These are phyloP conservation scores for Sporothrix variecibatus DNA, from an alignment of 2,329 filamentous ascomycete genomes.

Conservation along the genomic window DNA sequence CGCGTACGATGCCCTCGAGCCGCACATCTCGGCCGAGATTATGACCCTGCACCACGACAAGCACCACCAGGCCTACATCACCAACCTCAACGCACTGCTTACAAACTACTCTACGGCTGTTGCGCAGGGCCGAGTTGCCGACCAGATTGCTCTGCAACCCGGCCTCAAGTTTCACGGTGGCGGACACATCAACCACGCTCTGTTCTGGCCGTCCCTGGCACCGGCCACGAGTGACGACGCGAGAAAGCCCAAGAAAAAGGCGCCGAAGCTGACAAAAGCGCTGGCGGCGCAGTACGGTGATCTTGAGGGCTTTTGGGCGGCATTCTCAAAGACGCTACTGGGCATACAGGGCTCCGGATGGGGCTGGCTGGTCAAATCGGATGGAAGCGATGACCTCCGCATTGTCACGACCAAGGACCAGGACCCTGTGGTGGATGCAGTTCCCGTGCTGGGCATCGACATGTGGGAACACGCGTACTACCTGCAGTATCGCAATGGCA, in stretches of 20 bases:
- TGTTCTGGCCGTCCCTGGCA: conserved; percentile 71
- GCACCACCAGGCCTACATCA: conserved; percentile 94
- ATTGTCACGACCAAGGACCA: conserved; percentile 83
- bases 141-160: conserved; percentile 62
- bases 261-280: conserved; percentile 52
- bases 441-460: conserved; percentile 74
- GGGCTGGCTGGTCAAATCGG: conserved; percentile 74
- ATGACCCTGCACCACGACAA: conserved; percentile 95
- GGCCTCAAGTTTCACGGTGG: conserved; percentile 68
- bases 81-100: conserved; percentile 76
- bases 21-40: conserved; percentile 76
- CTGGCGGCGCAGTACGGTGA: conserved; percentile 68
- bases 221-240: conserved; percentile 62
- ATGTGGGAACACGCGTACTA: conserved; percentile 97
- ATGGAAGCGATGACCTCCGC: conserved; percentile 57
- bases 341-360: conserved; percentile 81
- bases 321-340: conserved; percentile 66
- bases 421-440: conserved; percentile 67
- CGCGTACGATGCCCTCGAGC: conserved; percentile 57
- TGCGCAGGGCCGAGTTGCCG: conserved; percentile 54
- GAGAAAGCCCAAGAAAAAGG: conserved; percentile 51
- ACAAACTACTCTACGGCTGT: conserved; percentile 67
- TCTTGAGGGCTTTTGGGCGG: conserved; percentile 66
- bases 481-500: conserved; percentile 76
- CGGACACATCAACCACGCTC: conserved; percentile 66